phyloP scores from a whole-genome alignment of 192 early-diverging fungal genomes.

The Backusella westeae region DNA sequence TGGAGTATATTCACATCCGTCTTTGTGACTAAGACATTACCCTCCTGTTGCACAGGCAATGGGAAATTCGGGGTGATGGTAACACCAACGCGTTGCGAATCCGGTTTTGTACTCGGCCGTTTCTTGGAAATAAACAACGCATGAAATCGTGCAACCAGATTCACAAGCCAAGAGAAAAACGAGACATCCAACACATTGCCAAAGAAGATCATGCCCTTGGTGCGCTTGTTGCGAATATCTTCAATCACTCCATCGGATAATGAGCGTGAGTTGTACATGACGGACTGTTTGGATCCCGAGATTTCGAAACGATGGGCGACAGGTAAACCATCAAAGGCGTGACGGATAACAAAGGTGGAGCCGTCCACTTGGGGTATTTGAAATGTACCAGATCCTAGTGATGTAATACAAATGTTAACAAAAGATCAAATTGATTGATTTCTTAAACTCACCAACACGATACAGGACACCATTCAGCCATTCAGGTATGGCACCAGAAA shows the following conservation, averaged over 20 bases:
- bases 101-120: neutral
- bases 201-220: constrained; percentile 16
- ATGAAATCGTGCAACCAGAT: neutral
- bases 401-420: neutral
- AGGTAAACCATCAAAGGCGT: constrained; percentile 36
- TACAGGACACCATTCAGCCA: constrained; percentile 54
- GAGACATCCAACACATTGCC: constrained; percentile 13
- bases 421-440: neutral
- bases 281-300: neutral
- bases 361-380: constrained; percentile 20
- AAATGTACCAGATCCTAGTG: constrained; percentile 29
- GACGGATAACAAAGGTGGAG: constrained; percentile 20
- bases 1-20: constrained; percentile 35
- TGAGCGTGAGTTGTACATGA: constrained; percentile 26
- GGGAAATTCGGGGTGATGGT: constrained; percentile 36
- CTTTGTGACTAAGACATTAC: constrained; percentile 24
- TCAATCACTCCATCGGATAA: constrained; percentile 20
- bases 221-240: constrained; percentile 3
- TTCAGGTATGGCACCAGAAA: constrained; percentile 42
- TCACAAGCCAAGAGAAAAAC: neutral
- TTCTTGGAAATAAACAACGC: neutral
- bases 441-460: constrained; percentile 36
- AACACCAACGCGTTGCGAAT: constrained; percentile 19
- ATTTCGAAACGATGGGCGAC: constrained; percentile 32
- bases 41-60: neutral